Evolutionary conservation across 2,329 filamentous ascomycete species (phyloP).

Genomic region (Ceratocystis destructans): DNA sequence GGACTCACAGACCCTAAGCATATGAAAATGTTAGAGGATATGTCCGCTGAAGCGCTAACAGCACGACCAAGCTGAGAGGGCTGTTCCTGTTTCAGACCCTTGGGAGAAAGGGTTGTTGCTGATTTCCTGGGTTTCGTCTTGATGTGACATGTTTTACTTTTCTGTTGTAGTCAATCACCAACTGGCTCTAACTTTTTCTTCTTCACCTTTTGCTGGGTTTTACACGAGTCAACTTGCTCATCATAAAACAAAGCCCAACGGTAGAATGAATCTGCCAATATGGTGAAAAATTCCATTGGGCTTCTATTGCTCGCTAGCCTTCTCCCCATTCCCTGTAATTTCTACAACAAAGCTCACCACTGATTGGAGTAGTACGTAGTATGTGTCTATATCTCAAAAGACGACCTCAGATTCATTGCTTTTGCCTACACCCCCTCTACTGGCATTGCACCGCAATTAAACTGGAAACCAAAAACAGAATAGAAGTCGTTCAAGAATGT

Average conservation of each 20-base stretch:
- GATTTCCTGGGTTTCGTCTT: neutral
- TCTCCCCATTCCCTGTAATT: neutral
- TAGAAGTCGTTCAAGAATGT: neutral
- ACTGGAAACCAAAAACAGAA: neutral
- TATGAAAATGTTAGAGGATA: neutral
- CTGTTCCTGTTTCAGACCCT: neutral
- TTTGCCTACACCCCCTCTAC: neutral
- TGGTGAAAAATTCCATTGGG: neutral
- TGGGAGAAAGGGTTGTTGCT: neutral
- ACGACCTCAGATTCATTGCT: too few relatives aligned
- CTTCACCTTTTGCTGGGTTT: neutral
- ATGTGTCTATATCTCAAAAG: neutral
- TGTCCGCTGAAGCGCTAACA: neutral
- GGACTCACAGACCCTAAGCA: neutral
- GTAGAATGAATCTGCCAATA: neutral
- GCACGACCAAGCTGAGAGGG: neutral
- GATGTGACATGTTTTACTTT: neutral
- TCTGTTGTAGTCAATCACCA: neutral
- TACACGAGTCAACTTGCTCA: neutral
- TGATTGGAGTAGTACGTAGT: neutral
- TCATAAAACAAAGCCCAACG: neutral
- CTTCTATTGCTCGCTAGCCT: neutral
- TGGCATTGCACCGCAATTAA: neutral
- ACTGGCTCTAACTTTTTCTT: neutral
- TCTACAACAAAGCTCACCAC: neutral